Percentiles rank a stretch among this genome's conserved stretches.
phyloP scores from a whole-genome alignment of 2,329 filamentous ascomycete species.

The Apiospora malaysiana region DNA sequence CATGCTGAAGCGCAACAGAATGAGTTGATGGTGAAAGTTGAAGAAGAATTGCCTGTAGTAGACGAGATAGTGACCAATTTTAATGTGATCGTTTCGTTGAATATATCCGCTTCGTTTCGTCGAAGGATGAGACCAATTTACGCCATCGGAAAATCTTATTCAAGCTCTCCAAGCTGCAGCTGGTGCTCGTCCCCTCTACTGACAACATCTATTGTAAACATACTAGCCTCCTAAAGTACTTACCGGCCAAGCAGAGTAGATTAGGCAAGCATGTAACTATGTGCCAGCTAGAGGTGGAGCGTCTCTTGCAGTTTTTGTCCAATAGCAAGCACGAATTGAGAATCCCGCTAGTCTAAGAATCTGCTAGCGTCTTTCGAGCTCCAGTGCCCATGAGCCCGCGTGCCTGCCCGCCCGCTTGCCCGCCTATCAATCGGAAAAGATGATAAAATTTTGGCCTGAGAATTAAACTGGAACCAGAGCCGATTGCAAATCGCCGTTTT shows the following conservation, averaged over 20 bases:
- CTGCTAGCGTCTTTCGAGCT: neutral
- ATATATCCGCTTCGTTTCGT: neutral
- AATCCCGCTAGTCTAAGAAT: neutral
- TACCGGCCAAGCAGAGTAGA: too few relatives aligned
- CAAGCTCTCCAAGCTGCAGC: neutral
- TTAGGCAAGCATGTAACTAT: too few relatives aligned
- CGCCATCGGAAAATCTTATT: slow-evolving; percentile 16
- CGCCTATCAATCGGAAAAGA: slow-evolving; percentile 1
- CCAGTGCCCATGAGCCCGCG: too few relatives aligned
- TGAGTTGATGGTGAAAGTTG: neutral
- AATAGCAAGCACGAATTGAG: neutral
- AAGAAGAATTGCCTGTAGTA: neutral
- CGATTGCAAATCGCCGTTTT: slow-evolving; percentile 9
- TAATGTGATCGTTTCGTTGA: neutral
- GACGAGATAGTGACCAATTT: neutral
- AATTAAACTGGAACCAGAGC: slow-evolving; percentile 4
- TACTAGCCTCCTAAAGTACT: too few relatives aligned
- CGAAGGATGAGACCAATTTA: neutral
- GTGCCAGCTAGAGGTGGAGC: neutral
- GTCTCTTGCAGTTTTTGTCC: neutral
- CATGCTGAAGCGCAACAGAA: slow-evolving; percentile 1
- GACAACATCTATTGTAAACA: neutral
- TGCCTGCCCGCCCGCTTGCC: too few relatives aligned
- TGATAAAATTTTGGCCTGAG: neutral
- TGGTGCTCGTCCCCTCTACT: neutral